Percentiles rank a stretch among this genome's conserved stretches.
These are phyloP conservation scores for Omphalea diandra DNA, from an alignment of 441 rosid species.

Conservation along the genomic window DNA sequence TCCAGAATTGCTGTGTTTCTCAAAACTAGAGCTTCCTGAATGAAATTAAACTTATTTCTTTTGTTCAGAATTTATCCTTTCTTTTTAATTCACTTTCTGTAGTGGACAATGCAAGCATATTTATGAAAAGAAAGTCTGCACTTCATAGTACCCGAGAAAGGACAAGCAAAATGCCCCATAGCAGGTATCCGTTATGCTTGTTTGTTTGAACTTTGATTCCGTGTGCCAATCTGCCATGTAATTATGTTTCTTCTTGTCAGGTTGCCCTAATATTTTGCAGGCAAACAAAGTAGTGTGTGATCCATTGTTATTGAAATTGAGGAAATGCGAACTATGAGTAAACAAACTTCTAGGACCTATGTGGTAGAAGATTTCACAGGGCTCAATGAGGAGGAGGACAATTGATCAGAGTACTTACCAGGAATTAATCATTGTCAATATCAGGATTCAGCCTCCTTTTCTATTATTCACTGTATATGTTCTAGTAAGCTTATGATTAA, in stretches of 20 bases:
- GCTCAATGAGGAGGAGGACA: slow-evolving; percentile 31
- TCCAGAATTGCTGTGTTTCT: slow-evolving; percentile 5
- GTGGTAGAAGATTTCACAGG: slow-evolving; percentile 80
- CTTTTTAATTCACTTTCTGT: not conserved
- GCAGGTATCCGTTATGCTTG: slow-evolving; percentile 52
- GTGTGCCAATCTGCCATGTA: slow-evolving; percentile 2
- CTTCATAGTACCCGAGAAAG: slow-evolving; percentile 40
- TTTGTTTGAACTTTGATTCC: not conserved
- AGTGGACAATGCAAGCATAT: slow-evolving; percentile 89
- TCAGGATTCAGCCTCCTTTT: not conserved
- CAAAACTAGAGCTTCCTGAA: not conserved
- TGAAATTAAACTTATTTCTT: not conserved
- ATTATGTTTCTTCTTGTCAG: slow-evolving; percentile 34
- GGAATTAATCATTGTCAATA: not conserved
- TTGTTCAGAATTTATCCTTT: slow-evolving; percentile 3
- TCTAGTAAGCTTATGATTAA: not conserved
- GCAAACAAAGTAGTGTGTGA: slow-evolving; percentile 56
- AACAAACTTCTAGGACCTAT: slow-evolving; percentile 38
- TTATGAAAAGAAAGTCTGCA: slow-evolving; percentile 56
- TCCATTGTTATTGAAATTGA: slow-evolving; percentile 69
- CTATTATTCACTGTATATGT: not conserved
- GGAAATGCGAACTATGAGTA: slow-evolving; percentile 55
- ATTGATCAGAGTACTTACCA: slow-evolving; percentile 11
- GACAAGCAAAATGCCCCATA: slow-evolving; percentile 54
- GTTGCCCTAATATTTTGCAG: slow-evolving; percentile 63